These are phyloP conservation scores for Yamadazyma taylorii DNA, from an alignment of 1,139 yeast genomes.

Conservation along the genomic window DNA sequence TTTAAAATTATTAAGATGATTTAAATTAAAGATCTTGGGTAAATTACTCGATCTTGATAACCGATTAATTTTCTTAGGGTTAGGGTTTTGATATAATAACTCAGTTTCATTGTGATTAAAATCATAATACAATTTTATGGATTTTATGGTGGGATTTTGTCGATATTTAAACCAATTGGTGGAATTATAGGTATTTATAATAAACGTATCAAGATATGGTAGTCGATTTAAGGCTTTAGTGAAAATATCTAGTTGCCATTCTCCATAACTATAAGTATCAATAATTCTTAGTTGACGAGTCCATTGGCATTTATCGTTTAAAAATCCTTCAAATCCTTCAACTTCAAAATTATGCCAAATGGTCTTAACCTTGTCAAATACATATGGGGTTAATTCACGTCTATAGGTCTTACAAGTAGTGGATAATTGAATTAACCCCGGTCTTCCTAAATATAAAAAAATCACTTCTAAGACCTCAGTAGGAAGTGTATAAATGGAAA, in stretches of 20 bases:
- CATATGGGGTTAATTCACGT: slow-evolving; percentile 18
- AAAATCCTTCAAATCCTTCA: slow-evolving; percentile 12
- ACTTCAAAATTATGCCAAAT: slow-evolving; percentile 31
- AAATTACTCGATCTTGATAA: slow-evolving; percentile 16
- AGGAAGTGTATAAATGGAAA: slow-evolving; percentile 20
- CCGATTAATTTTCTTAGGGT: slow-evolving; percentile 21
- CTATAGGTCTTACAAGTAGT: slow-evolving; percentile 22
- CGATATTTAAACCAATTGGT: slow-evolving; percentile 47
- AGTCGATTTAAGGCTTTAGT: slow-evolving; percentile 20
- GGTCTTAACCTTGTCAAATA: slow-evolving; percentile 27
- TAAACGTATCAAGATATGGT: slow-evolving; percentile 23
- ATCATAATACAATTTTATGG: slow-evolving; percentile 30
- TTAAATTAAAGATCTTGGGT: slow-evolving; percentile 32
- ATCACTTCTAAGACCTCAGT: slow-evolving; percentile 27
- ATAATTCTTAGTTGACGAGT: slow-evolving; percentile 27
- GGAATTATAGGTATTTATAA: slow-evolving; percentile 36
- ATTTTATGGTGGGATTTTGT: slow-evolving; percentile 16
- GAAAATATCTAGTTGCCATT: slow-evolving; percentile 41
- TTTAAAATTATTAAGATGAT: slow-evolving; percentile 29
- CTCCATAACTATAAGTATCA: slow-evolving; percentile 40
- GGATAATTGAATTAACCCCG: slow-evolving; percentile 29
- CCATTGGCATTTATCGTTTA: slow-evolving; percentile 10
- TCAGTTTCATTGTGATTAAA: slow-evolving; percentile 23
- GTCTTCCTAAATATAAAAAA: slow-evolving; percentile 17
- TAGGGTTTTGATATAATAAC: slow-evolving; percentile 12